Percentiles rank a stretch among this genome's conserved stretches.
Evolutionary conservation across 108 stramenopile species (phyloP).

Genomic region (Discostella pseudostelligera): DNA sequence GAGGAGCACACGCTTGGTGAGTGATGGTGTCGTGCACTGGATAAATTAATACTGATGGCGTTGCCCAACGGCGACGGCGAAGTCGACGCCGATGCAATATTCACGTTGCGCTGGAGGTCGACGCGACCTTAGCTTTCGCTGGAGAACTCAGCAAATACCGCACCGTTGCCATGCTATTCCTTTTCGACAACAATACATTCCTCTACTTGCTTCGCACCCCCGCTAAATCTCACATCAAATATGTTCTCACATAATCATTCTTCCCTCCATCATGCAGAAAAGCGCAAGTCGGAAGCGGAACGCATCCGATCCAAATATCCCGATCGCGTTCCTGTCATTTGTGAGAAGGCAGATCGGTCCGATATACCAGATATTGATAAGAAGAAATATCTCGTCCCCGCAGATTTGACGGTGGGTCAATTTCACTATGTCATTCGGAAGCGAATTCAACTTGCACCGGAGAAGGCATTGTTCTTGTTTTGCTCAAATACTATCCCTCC

Average conservation of each 20-base stretch:
- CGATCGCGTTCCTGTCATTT: constrained; percentile 98
- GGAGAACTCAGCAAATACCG: no score
- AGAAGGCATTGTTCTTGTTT: constrained; percentile 89
- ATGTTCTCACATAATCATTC: background rate
- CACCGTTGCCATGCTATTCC: no score
- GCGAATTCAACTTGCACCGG: constrained; percentile 92
- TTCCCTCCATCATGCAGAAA: constrained; percentile 62
- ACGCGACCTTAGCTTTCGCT: no score
- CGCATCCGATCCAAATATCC: constrained; percentile 96
- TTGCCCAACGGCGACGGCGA: no score
- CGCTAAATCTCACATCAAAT: background rate
- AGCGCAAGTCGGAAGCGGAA: constrained; percentile 88
- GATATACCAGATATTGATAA: constrained; percentile 99
- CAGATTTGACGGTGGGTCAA: constrained; percentile 95
- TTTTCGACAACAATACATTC: no score
- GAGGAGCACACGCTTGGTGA: constrained; percentile 86
- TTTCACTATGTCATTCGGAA: constrained; percentile 99
- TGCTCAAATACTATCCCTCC: constrained; percentile 90
- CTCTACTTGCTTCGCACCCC: background rate
- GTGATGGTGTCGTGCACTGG: constrained; percentile 22
- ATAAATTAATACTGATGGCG: background rate
- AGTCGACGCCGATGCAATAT: no score
- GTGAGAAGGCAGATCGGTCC: constrained; percentile 95
- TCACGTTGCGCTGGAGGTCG: no score
- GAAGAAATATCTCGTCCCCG: constrained; percentile 96